Conservation (phyloP, 2,329 filamentous ascomycete species). For the Aspergillus piperis region DNA sequence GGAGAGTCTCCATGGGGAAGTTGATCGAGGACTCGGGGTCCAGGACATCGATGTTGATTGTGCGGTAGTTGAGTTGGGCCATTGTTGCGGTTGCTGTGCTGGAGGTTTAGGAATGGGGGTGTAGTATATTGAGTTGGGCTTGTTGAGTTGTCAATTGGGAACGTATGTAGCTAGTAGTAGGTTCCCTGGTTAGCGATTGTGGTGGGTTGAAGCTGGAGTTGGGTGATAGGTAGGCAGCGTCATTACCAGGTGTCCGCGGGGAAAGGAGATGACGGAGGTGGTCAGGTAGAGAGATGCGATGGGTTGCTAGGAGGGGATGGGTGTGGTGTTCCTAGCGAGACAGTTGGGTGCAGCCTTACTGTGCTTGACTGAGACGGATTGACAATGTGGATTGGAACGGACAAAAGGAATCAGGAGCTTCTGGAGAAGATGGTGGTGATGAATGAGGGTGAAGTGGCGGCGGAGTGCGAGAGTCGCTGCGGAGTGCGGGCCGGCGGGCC, state of each 20-base stretch:
- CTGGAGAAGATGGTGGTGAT: neutral
- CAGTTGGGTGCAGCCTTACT: neutral
- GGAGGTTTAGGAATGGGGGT: neutral
- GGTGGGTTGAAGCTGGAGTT: neutral
- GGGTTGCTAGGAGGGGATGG: neutral
- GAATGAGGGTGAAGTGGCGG: neutral
- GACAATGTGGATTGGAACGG: neutral
- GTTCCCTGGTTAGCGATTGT: neutral
- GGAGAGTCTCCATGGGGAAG: slow-evolving; percentile 84
- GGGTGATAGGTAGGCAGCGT: slow-evolving; percentile 4
- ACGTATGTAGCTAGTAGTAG: neutral
- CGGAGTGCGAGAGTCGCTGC: neutral
- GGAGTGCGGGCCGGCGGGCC: slow-evolving; percentile 5
- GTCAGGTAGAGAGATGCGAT: neutral
- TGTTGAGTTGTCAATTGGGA: neutral
- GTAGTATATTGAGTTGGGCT: too few relatives aligned
- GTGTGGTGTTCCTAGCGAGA: neutral
- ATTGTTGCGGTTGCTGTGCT: slow-evolving; percentile 29
- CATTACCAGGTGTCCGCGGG: slow-evolving; percentile 6
- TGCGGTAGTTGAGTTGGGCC: slow-evolving; percentile 68
- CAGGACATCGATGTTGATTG: slow-evolving; percentile 90
- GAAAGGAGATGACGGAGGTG: slow-evolving; percentile 5
- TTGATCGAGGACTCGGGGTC: slow-evolving; percentile 88
- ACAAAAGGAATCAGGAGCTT: neutral
- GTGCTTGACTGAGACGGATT: neutral